Base-by-base conservation (phyloP, 1,284 basidiomycete genomes). In the Vanrija sp. region DNA sequence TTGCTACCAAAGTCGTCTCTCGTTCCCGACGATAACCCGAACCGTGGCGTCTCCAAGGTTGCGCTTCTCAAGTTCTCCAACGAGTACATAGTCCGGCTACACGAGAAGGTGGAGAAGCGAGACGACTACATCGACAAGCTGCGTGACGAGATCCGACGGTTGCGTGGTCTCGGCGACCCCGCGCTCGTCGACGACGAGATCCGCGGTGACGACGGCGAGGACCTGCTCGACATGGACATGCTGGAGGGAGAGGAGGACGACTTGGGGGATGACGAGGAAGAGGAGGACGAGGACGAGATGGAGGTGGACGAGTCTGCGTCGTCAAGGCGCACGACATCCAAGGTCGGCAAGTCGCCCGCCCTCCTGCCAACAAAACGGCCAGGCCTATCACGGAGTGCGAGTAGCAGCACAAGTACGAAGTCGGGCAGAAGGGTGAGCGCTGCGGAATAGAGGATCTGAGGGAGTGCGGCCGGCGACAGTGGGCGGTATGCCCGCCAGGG, bases 31-130 rank as follows among this genome's bases (percentile, higher is more conserved):
- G 88, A 89, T 58, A 91, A 92, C 39, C 92, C 92, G 25, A 96
- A 96, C 76, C 87, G 93, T 66, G 88, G 88, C n/a, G 91, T 98
- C 44, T 90, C 87, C 78, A 98, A 98, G 79, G 82, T 98, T 56
- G 93, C 96, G 67, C 79, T 98, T 34, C 76, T 98, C 56, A 84
- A 91, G 52, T 91, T 89, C 68, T 87, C 87, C 49, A 96, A 96
- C 72, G 89, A 93, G 73, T 94, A 85, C 68, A 86, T 96, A 55
- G 81, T 85, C 47, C 80, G 84, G 59, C 79, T 95, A 61, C 87
- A 87, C 63, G 86, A 80, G 46, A 83, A 91, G 43, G 82, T 97
- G 46, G 87, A 89, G 52, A 81, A 91, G 68, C 79, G 95, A 49
- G 92, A 98, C 68, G 80, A 80, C 46, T 91, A 92, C 74, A 87